phyloP scores from a whole-genome alignment of 805 yeast genomes.

The Myxozyma vanderwaltii region DNA sequence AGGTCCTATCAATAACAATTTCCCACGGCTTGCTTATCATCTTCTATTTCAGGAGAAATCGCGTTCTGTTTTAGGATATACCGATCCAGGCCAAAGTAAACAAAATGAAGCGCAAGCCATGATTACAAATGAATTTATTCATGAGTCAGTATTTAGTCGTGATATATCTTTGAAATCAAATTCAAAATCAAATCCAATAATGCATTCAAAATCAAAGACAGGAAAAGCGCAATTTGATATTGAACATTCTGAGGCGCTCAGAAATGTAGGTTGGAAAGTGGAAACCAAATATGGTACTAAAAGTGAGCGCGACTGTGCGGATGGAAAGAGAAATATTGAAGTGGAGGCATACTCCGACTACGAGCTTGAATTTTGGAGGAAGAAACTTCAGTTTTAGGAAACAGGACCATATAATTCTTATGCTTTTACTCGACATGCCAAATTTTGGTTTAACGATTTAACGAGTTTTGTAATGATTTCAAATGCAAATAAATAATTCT shows the following conservation, averaged over 20 bases:
- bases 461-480: no score
- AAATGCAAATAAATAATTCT: no score
- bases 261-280: not conserved
- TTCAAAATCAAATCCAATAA: not conserved
- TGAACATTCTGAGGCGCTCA: not conserved
- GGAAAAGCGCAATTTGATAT: not conserved
- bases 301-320: not conserved
- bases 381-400: not conserved
- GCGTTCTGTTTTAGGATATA: constrained; percentile 7
- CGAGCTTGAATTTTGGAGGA: constrained; percentile 10
- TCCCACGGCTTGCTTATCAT: not conserved
- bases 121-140: constrained; percentile 9
- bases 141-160: constrained; percentile 14
- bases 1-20: constrained; percentile 21
- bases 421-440: no score
- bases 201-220: not conserved
- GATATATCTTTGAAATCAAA: not conserved
- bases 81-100: not conserved
- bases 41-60: not conserved
- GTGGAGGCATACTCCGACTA: constrained; percentile 3
- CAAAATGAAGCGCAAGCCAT: not conserved
- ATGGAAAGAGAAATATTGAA: not conserved
- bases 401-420: no score
- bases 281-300: not conserved
- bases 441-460: no score